phyloP scores from a whole-genome alignment of 2,329 filamentous ascomycete genomes.

The Clonostachys rhizophaga region DNA sequence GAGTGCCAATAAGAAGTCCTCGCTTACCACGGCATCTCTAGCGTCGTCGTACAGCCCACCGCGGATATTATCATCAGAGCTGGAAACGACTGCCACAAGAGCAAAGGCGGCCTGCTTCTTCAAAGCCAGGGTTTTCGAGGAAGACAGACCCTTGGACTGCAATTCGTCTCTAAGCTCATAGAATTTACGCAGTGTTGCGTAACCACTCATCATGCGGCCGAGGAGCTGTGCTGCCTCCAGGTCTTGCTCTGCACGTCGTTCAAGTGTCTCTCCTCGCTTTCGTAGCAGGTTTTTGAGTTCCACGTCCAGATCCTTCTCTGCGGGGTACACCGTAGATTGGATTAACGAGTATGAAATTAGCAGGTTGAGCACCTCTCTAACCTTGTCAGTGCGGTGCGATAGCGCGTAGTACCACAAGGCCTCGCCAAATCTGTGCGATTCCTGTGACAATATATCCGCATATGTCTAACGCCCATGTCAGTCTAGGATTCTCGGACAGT shows the following conservation, averaged over 20 bases:
- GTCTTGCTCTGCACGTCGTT: slow-evolving; percentile 68
- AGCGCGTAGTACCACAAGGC: slow-evolving; percentile 89
- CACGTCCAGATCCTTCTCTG: slow-evolving; percentile 65
- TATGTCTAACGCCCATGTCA: slow-evolving; percentile 55
- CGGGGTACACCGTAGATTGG: slow-evolving; percentile 77
- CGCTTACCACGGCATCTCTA: slow-evolving; percentile 77
- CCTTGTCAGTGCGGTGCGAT: slow-evolving; percentile 71
- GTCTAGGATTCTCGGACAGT: background rate
- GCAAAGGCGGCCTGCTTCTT: slow-evolving; percentile 68
- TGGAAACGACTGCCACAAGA: slow-evolving; percentile 77
- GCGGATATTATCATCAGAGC: slow-evolving; percentile 84
- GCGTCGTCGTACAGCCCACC: slow-evolving; percentile 83
- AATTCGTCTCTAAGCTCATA: slow-evolving; percentile 75
- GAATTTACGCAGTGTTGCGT: slow-evolving; percentile 85
- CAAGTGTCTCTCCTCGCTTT: slow-evolving; percentile 67
- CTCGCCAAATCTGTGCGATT: slow-evolving; percentile 75
- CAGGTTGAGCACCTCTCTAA: slow-evolving; percentile 80
- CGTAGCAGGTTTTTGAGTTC: slow-evolving; percentile 66
- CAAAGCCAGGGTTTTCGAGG: slow-evolving; percentile 46
- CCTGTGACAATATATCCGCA: slow-evolving; percentile 69
- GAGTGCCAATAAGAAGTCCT: slow-evolving; percentile 79
- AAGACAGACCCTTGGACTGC: slow-evolving; percentile 16
- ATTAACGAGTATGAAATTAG: slow-evolving; percentile 84
- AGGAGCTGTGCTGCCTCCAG: slow-evolving; percentile 78
- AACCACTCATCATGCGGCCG: slow-evolving; percentile 83